Conservation (phyloP, 441 rosid genomes). For the Brassica hybrid region DNA sequence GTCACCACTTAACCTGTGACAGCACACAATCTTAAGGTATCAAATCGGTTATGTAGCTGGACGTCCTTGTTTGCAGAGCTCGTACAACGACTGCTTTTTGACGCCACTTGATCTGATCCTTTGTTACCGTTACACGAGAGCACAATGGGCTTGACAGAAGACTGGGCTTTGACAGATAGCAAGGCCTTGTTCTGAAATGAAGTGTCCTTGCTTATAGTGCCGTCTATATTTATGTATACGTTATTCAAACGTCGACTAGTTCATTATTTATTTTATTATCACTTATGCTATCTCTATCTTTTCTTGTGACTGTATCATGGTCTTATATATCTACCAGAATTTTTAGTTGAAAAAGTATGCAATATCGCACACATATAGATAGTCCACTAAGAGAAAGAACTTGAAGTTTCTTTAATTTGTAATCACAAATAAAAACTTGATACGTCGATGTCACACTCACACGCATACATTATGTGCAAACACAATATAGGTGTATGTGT, state of each 20-base stretch:
- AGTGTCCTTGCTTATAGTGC: too few relatives aligned
- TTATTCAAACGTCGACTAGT: slow-evolving; percentile 19
- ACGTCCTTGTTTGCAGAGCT: too few relatives aligned
- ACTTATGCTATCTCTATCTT: neutral
- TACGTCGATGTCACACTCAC: slow-evolving; percentile 40
- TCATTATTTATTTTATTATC: slow-evolving; percentile 11
- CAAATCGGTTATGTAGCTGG: too few relatives aligned
- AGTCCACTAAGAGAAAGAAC: slow-evolving; percentile 33
- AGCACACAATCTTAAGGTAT: too few relatives aligned
- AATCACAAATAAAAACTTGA: slow-evolving; percentile 32
- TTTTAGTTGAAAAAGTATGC: neutral
- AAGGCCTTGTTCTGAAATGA: too few relatives aligned
- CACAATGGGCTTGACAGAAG: too few relatives aligned
- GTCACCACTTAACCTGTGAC: too few relatives aligned
- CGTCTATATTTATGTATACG: neutral
- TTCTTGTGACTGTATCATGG: neutral
- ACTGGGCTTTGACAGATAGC: too few relatives aligned
- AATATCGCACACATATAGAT: slow-evolving; percentile 6
- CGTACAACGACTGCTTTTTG: too few relatives aligned
- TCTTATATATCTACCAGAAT: slow-evolving; percentile 15
- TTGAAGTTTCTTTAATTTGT: slow-evolving; percentile 32
- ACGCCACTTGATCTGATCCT: too few relatives aligned
- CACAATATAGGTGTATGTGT: slow-evolving; percentile 16
- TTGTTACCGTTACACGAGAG: too few relatives aligned
- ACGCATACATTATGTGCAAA: neutral